Evolutionary conservation across 352 stramenopile species (phyloP).

Genomic region (Phytophthora sojae): DNA sequence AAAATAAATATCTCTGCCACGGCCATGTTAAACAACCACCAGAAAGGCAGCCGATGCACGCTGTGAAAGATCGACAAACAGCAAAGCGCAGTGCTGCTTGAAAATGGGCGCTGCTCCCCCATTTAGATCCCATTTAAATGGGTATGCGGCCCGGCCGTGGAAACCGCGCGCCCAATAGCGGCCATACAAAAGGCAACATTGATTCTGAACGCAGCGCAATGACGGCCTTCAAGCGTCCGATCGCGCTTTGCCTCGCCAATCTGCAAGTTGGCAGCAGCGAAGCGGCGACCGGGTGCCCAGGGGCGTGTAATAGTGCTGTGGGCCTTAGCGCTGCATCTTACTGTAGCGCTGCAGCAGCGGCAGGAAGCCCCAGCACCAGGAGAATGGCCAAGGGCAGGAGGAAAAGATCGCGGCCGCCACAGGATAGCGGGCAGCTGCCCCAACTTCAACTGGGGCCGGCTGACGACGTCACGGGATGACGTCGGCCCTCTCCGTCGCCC

Average conservation of each 20-base stretch:
- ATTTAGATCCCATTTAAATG: conserved; percentile 14
- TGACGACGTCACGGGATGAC: conserved; percentile 23
- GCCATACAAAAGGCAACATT: conserved; percentile 15
- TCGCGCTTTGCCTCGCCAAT: conserved; percentile 6
- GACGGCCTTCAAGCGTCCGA: conserved; percentile 22
- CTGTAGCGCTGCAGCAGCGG: neutral
- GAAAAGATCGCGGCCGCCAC: neutral
- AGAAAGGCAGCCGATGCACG: neutral
- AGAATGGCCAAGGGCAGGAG: neutral
- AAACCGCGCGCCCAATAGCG: neutral
- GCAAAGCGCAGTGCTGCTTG: neutral
- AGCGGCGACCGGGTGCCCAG: neutral
- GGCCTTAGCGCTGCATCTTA: no score
- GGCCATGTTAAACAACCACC: no score
- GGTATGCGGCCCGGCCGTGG: neutral
- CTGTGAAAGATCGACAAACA: no score
- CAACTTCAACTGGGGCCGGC: conserved; percentile 24
- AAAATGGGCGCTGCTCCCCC: neutral
- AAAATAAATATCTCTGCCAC: no score
- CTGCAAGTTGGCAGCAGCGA: conserved; percentile 9
- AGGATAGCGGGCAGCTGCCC: neutral
- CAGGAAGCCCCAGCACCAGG: neutral
- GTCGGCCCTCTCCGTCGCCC: conserved; percentile 19
- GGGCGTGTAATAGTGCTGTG: no score
- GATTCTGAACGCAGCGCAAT: conserved; percentile 17